These are phyloP conservation scores for Arthrinium puccinioides DNA, from an alignment of 2,329 filamentous ascomycete species.

Conservation along the genomic window DNA sequence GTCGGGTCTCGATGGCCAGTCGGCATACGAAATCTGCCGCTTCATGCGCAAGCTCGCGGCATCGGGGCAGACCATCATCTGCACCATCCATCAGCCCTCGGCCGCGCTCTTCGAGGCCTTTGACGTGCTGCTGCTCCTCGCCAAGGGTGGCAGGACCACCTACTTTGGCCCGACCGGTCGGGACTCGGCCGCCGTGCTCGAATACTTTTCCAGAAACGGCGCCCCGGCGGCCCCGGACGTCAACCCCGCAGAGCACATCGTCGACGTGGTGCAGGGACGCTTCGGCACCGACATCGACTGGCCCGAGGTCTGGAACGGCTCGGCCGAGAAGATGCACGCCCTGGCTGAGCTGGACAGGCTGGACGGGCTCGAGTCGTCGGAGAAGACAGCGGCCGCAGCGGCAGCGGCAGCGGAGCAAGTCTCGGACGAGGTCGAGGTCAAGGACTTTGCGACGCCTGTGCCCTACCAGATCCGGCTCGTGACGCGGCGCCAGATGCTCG, in stretches of 20 bases:
- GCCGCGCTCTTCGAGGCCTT: constrained; percentile 65
- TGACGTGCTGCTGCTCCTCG: constrained; percentile 64
- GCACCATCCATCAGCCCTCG: constrained; percentile 68
- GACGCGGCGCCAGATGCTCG: constrained; percentile 61
- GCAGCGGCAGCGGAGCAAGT: background rate
- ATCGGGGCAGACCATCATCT: constrained; percentile 64
- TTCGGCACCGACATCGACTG: constrained; percentile 29
- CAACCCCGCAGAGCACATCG: constrained; percentile 42
- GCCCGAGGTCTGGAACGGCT: constrained; percentile 8
- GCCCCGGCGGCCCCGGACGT: constrained; percentile 47
- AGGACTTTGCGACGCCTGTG: constrained; percentile 60
- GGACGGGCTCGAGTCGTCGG: background rate
- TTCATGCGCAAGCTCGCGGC: constrained; percentile 58
- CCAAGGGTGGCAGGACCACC: constrained; percentile 62
- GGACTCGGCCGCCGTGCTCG: constrained; percentile 53
- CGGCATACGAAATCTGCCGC: constrained; percentile 66
- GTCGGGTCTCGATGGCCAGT: constrained; percentile 60
- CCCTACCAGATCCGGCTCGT: constrained; percentile 56
- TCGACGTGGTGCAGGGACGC: constrained; percentile 38
- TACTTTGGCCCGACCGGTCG: constrained; percentile 63
- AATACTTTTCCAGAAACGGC: constrained; percentile 62
- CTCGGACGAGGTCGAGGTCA: background rate
- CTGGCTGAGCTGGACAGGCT: constrained; percentile 7
- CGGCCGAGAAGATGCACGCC: constrained; percentile 2
- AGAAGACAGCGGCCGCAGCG: background rate